phyloP scores from a whole-genome alignment of 2,329 filamentous ascomycete species.

The Nannizzia gypsea region DNA sequence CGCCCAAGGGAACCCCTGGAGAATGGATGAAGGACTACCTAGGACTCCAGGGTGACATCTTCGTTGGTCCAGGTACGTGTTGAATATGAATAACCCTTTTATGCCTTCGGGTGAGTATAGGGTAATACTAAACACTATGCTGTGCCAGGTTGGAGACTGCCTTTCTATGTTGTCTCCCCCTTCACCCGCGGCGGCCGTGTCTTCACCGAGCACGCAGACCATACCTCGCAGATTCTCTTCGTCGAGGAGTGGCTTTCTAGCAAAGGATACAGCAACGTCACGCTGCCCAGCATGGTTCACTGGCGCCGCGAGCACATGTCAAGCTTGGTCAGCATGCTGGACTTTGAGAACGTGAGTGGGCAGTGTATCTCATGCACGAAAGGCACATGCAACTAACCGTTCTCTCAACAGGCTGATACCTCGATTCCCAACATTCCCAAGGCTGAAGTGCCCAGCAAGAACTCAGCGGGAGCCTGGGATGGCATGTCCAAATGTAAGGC shows the following conservation, averaged over 20 bases:
- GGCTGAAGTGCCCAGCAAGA: slow-evolving; percentile 33
- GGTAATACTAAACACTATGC: no score
- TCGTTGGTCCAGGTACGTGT: slow-evolving; percentile 30
- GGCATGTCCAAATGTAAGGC: slow-evolving; percentile 37
- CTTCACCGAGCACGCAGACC: slow-evolving; percentile 44
- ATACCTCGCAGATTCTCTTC: slow-evolving; percentile 46
- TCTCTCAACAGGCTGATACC: slow-evolving; percentile 34
- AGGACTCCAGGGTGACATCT: slow-evolving; percentile 32
- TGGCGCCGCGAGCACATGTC: slow-evolving; percentile 41
- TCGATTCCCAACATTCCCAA: slow-evolving; percentile 38
- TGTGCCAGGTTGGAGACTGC: slow-evolving; percentile 37
- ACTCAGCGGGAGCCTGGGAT: slow-evolving; percentile 35
- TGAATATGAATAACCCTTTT: no score
- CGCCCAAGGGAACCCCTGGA: slow-evolving; percentile 38
- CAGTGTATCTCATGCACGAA: background rate
- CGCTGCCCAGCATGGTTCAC: slow-evolving; percentile 33
- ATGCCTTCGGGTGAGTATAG: no score
- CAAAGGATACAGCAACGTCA: slow-evolving; percentile 31
- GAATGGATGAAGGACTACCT: slow-evolving; percentile 43
- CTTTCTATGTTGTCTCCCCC: slow-evolving; percentile 45
- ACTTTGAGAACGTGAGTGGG: slow-evolving; percentile 28
- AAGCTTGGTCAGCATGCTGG: slow-evolving; percentile 38
- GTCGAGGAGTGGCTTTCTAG: slow-evolving; percentile 41
- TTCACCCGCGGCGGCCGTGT: slow-evolving; percentile 45
- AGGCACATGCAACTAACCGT: background rate